Percentiles rank a stretch among this genome's conserved stretches.
Evolutionary conservation across 2,329 filamentous ascomycete genomes (phyloP).

Genomic region (Penicillium corylophilum): DNA sequence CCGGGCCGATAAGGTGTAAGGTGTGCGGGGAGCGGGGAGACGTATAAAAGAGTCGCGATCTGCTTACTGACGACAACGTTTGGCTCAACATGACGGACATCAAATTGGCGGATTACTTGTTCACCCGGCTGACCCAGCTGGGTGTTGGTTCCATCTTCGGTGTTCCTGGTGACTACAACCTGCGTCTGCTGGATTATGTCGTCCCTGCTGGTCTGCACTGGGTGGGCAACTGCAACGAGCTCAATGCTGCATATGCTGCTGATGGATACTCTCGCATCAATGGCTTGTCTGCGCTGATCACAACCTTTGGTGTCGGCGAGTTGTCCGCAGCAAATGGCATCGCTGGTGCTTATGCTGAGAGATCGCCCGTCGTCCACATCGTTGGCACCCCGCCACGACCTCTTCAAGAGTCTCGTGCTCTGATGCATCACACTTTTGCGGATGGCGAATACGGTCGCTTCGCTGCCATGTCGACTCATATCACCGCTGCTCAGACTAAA

Average conservation of each 20-base stretch:
- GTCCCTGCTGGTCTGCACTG: slow-evolving; percentile 59
- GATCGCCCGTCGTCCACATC: slow-evolving; percentile 65
- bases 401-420: slow-evolving; percentile 44
- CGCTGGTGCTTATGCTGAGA: slow-evolving; percentile 72
- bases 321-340: slow-evolving; percentile 71
- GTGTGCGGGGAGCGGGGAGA: slow-evolving; percentile 11
- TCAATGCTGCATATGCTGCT: slow-evolving; percentile 60
- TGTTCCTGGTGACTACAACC: slow-evolving; percentile 71
- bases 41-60: background rate
- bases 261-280: slow-evolving; percentile 35
- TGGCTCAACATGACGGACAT: slow-evolving; percentile 17
- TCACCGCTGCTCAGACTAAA: slow-evolving; percentile 53
- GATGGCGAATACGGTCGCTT: slow-evolving; percentile 56
- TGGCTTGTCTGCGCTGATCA: slow-evolving; percentile 30
- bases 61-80: background rate
- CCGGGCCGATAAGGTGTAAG: slow-evolving; percentile 20
- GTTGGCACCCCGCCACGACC: slow-evolving; percentile 53
- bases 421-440: slow-evolving; percentile 68
- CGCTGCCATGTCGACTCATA: slow-evolving; percentile 49
- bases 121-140: slow-evolving; percentile 62
- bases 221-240: slow-evolving; percentile 68
- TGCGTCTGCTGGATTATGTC: slow-evolving; percentile 67
- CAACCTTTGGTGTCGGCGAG: slow-evolving; percentile 59
- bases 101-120: slow-evolving; percentile 55
- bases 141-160: slow-evolving; percentile 66